Conservation (phyloP, 2,329 filamentous ascomycete species). For the Pseudogymnoascus pannorum region DNA sequence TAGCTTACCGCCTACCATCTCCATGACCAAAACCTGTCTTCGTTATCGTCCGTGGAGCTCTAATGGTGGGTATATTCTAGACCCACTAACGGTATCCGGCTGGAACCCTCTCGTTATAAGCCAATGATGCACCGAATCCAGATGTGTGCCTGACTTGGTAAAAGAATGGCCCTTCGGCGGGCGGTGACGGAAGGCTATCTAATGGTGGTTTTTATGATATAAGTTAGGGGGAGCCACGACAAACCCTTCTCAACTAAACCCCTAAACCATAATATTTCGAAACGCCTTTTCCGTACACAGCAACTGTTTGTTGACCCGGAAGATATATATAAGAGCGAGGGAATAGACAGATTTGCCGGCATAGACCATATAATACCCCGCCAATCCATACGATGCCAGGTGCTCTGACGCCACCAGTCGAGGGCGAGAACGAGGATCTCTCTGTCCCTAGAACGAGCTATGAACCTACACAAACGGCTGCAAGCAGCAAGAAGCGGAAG, state of each 20-base stretch:
- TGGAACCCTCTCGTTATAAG: neutral
- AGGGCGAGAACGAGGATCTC: slow-evolving; percentile 26
- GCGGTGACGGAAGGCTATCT: neutral
- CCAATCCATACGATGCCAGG: slow-evolving; percentile 32
- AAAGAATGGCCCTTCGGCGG: neutral
- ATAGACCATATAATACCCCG: slow-evolving; percentile 1
- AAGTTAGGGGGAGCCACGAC: neutral
- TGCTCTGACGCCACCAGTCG: slow-evolving; percentile 30
- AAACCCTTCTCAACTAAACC: neutral
- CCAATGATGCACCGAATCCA: neutral
- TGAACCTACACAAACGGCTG: slow-evolving; percentile 21
- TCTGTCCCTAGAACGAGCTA: slow-evolving; percentile 23
- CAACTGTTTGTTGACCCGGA: neutral
- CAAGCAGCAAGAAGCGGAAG: slow-evolving; percentile 42
- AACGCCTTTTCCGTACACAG: neutral
- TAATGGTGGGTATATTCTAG: neutral
- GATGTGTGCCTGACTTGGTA: slow-evolving; percentile 2
- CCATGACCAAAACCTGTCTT: neutral
- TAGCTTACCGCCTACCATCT: neutral
- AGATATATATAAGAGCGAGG: neutral
- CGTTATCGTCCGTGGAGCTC: neutral
- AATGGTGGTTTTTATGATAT: slow-evolving; percentile 1
- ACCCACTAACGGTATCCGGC: slow-evolving; percentile 4
- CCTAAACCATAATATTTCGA: neutral
- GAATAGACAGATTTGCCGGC: neutral